Percentiles rank a stretch among this genome's conserved stretches.
Evolutionary conservation across 441 rosid genomes (phyloP).

Genomic region (Flueggea neowawraea): DNA sequence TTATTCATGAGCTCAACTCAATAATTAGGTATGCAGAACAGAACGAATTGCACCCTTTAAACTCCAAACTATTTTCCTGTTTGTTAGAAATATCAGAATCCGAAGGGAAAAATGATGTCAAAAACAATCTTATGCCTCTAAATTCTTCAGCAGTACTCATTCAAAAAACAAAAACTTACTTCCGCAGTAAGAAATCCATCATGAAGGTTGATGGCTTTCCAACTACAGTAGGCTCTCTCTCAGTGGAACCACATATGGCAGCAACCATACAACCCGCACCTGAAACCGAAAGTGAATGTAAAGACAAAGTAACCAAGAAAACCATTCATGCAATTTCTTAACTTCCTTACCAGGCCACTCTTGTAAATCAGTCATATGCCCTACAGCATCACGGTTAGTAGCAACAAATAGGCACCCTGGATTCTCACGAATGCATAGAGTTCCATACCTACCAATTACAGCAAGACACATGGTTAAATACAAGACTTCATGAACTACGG

Average conservation of each 20-base stretch:
- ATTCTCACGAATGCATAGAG: constrained; percentile 91
- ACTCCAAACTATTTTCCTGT: too few relatives aligned
- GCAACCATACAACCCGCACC: constrained; percentile 97
- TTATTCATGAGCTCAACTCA: too few relatives aligned
- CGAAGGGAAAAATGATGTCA: too few relatives aligned
- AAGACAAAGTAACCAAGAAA: constrained; percentile 11
- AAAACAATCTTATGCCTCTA: too few relatives aligned
- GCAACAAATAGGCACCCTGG: constrained; percentile 90
- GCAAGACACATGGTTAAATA: too few relatives aligned
- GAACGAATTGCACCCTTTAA: too few relatives aligned
- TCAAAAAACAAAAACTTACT: constrained; percentile 3
- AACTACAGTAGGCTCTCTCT: constrained; percentile 73
- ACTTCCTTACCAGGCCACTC: constrained; percentile 83
- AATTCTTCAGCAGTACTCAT: too few relatives aligned
- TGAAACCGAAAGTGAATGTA: constrained; percentile 13
- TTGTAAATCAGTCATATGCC: constrained; percentile 81
- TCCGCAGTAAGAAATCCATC: constrained; percentile 51
- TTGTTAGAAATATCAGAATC: too few relatives aligned
- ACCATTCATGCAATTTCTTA: not conserved
- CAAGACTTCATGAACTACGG: too few relatives aligned
- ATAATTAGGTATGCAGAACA: too few relatives aligned
- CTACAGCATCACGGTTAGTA: constrained; percentile 82
- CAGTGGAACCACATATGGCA: constrained; percentile 74
- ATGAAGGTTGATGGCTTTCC: constrained; percentile 90
- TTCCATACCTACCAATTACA: constrained; percentile 58